Conservation (phyloP, 495 filamentous ascomycete genomes). For the Terfezia claveryi region DNA sequence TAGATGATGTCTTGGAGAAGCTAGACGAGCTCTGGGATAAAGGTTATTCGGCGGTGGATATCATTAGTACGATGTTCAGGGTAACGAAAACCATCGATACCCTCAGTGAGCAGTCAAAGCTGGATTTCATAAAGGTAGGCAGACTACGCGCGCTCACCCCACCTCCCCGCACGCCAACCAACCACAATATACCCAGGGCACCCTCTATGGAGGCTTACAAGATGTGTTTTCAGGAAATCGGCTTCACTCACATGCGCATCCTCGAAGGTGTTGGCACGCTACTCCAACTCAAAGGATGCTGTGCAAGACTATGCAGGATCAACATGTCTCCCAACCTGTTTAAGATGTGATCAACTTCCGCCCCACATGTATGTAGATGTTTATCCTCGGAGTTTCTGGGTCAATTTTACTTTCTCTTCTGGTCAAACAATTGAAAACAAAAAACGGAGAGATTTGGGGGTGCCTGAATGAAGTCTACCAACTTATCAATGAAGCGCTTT, state of each 20-base stretch:
- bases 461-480: too few relatives aligned
- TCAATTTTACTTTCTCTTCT: too few relatives aligned
- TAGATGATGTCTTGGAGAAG: slow-evolving; percentile 67
- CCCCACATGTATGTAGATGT: too few relatives aligned
- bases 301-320: slow-evolving; percentile 43
- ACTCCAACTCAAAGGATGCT: slow-evolving; percentile 76
- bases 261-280: slow-evolving; percentile 89
- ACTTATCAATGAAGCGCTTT: too few relatives aligned
- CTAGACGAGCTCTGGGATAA: slow-evolving; percentile 84
- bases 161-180: neutral
- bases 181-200: neutral
- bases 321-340: neutral
- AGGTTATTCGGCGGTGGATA: slow-evolving; percentile 90
- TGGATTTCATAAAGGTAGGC: slow-evolving; percentile 63
- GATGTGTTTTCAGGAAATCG: slow-evolving; percentile 47
- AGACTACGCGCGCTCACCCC: neutral
- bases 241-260: slow-evolving; percentile 98
- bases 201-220: neutral
- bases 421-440: too few relatives aligned
- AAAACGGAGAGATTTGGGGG: too few relatives aligned
- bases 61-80: slow-evolving; percentile 96
- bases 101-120: slow-evolving; percentile 75
- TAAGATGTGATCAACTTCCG: neutral
- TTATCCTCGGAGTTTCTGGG: too few relatives aligned
- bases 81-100: slow-evolving; percentile 87